These are phyloP conservation scores for Fonsecaea pedrosoi DNA, from an alignment of 2,329 filamentous ascomycete species.

Conservation along the genomic window DNA sequence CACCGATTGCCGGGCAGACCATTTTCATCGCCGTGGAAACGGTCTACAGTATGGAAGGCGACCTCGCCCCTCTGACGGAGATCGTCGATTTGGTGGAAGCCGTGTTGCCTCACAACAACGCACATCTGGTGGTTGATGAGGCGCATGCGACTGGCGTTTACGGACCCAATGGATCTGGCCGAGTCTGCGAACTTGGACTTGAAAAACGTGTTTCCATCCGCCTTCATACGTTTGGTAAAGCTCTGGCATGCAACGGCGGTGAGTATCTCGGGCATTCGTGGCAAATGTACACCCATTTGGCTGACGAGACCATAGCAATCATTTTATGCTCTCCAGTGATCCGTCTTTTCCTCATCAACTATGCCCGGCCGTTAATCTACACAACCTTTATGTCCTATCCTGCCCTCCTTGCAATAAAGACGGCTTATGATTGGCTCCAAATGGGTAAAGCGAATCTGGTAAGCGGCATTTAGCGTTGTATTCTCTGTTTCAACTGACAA, in stretches of 20 bases:
- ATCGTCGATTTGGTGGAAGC: constrained; percentile 65
- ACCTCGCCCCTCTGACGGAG: constrained; percentile 68
- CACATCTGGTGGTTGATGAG: constrained; percentile 63
- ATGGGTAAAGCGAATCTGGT: constrained; percentile 57
- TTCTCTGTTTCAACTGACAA: constrained; percentile 12
- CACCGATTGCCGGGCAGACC: constrained; percentile 45
- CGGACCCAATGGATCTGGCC: constrained; percentile 56
- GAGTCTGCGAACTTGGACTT: constrained; percentile 59
- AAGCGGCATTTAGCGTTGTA: constrained; percentile 39
- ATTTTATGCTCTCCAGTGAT: constrained; percentile 67
- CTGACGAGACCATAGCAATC: constrained; percentile 55
- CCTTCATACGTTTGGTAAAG: constrained; percentile 63
- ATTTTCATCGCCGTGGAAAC: constrained; percentile 74
- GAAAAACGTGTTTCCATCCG: constrained; percentile 58
- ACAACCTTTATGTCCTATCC: constrained; percentile 72
- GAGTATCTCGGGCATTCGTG: constrained; percentile 21
- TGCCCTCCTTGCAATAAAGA: constrained; percentile 64
- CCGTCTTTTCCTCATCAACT: constrained; percentile 73
- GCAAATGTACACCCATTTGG: neutral
- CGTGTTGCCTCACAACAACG: constrained; percentile 63
- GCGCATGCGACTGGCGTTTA: constrained; percentile 62
- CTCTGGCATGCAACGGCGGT: constrained; percentile 71
- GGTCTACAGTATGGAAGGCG: constrained; percentile 85
- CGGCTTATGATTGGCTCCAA: constrained; percentile 64
- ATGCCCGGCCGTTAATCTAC: constrained; percentile 76